Conservation (phyloP, 768 basidiomycete genomes). For the Mycena pura region DNA sequence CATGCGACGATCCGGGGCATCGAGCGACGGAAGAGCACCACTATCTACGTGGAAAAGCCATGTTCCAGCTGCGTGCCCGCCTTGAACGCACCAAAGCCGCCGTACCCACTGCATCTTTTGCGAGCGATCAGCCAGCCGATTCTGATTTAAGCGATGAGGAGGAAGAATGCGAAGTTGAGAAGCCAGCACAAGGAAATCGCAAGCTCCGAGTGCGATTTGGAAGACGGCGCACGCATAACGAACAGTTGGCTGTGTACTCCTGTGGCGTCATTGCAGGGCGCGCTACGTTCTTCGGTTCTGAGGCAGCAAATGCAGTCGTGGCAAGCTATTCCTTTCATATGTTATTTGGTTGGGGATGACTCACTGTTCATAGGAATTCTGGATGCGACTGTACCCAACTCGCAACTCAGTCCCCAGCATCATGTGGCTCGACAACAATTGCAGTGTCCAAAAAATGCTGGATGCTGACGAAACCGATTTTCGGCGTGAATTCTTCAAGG, state of each 20-base stretch:
- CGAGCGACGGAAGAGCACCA: not conserved
- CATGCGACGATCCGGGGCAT: not conserved
- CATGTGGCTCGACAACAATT: conserved; percentile 32
- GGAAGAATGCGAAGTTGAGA: conserved; percentile 7
- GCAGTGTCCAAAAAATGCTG: conserved; percentile 7
- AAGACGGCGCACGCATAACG: conserved; percentile 26
- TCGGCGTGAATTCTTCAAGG: no score
- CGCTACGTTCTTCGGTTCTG: conserved; percentile 25
- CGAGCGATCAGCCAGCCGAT: no score
- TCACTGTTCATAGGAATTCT: no score
- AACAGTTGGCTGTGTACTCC: conserved; percentile 27
- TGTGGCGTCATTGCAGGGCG: conserved; percentile 32
- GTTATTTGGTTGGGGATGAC: no score
- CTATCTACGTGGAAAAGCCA: not conserved
- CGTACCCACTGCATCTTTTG: not conserved
- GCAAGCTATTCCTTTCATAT: no score
- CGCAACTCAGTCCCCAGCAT: not conserved
- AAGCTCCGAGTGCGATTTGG: not conserved
- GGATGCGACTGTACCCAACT: not conserved
- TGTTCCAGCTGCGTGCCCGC: not conserved
- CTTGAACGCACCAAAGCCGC: not conserved
- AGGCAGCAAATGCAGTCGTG: conserved; percentile 9
- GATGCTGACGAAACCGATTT: not conserved
- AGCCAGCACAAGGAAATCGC: not conserved
- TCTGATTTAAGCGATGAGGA: not conserved